Evolutionary conservation across 306 rosid species (phyloP), one percentile per base, ranked within the genome.

Genomic region (Quercus agrifolia): DNA sequence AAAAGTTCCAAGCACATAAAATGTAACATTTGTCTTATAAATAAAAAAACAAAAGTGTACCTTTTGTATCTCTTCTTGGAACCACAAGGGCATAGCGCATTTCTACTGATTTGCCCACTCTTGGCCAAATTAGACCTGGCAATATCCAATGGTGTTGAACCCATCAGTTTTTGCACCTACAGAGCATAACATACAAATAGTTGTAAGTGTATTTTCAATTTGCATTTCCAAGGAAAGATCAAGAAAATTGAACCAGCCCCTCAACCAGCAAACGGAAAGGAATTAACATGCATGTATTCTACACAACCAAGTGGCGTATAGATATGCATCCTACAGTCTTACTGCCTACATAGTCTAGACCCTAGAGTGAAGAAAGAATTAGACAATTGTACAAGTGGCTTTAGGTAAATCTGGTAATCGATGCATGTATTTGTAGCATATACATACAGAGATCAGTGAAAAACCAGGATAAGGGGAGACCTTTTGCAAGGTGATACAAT

Each of bases 61-160:
- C 99, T 74, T 86, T 95, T 95, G 80, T 92, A 92, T 90, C 90
- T 88, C 90, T 92, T 95, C 87, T 92, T 95, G 25, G 98, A 95
- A 79, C 98, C 98, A 83, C 99, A 95, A 14, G 99, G 97, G 79
- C 99, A 92, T 70, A 72, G 85, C 1, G 97, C 97, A 82, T 91
- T 95, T 86, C 96, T 84, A 83, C 99, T 91, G 76, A 92, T 87
- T 85, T 91, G 97, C 76, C 98, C 98, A 76, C 85, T 78, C 84
- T 92, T 77, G 18, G 97, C 99, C 87, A 95, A 82, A 88, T 91
- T 95, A 83, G 98, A 89, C 84, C 81, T 85, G 38, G 99, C 99
- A 77, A 87, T 63, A 71, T 91, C 98, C 79, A 89, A 28, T 27
- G 99, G 97, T 62, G 88, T 77, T 64, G 98, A 86, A 64, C 97